Evolutionary conservation across 176 grass and related monocot genomes (phyloP), one percentile per base, ranked within the genome.

Genomic region (bread wheat (Triticum aestivum)): DNA sequence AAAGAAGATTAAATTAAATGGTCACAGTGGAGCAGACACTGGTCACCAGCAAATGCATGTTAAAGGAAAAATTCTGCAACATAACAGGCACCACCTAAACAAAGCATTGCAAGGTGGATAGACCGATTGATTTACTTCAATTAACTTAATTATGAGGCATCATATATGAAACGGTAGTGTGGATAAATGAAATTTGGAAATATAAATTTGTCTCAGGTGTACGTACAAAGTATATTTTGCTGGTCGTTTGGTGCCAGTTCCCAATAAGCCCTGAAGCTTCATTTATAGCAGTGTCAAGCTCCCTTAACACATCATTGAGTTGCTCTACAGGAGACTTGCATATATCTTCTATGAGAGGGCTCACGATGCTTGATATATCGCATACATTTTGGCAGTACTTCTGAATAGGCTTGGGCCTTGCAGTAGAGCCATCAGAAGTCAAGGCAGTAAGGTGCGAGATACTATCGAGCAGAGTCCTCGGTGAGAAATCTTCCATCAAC

Each of bases 191-290:
- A 84, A 68, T 42, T 47, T 0, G 3, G 62, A 64, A 56, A 44
- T 73, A 77, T 84, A 42, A 63, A 80, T 78, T 82, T 70, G 64
- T 73, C 34, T 42, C 61, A 13, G 20, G 20, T 69, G 38, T 52
- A 93, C 94, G 61, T 93, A 99, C 94, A 66, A 96, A 94, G 85
- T 92, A 91, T 73, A 99, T 81, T 93, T 94, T 99, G 89, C 94
- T 97, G 68, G 87, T 94, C 51, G 93, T 91, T 75, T 88, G 91
- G 82, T 99, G 89, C 94, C 94, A 99, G 79, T 86, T 94, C 61
- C 69, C 87, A 90, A 99, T 72, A 89, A 93, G 66, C 41, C 87
- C 83, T 63, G 71, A 83, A 84, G 92, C 87, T 79, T 88, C 85
- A 44, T 84, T 89, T 52, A 96, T 77, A 87, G 84, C 88, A 85